Percentiles rank a stretch among this genome's conserved stretches.
These are phyloP conservation scores for Tolypocladium tropicale DNA, from an alignment of 2,329 filamentous ascomycete species.

Conservation along the genomic window DNA sequence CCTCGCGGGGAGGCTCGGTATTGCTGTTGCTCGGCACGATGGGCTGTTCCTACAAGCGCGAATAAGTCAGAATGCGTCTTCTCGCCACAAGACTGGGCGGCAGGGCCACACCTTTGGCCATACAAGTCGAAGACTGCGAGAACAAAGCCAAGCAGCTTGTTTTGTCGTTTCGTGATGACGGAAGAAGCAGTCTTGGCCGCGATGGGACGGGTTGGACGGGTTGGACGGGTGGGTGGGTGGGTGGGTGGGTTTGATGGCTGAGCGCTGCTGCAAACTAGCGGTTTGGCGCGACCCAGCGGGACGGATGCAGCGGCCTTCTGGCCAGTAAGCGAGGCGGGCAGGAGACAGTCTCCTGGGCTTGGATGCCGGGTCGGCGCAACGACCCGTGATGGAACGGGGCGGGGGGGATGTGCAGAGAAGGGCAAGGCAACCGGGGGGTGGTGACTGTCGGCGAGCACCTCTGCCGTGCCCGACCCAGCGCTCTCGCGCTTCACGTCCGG, in stretches of 20 bases:
- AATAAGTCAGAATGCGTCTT: background rate
- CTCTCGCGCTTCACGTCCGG: background rate
- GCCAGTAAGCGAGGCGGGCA: background rate
- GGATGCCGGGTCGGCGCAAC: background rate
- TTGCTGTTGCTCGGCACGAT: background rate
- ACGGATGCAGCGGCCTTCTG: slow-evolving; percentile 1
- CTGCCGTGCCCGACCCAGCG: background rate
- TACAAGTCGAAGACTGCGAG: background rate
- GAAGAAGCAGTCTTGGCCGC: background rate
- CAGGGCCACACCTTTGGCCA: background rate
- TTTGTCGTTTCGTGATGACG: background rate
- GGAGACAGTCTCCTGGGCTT: background rate
- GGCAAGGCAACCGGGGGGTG: too few relatives aligned
- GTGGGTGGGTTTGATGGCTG: background rate
- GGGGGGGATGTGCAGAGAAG: background rate
- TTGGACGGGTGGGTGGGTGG: background rate
- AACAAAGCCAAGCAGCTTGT: background rate
- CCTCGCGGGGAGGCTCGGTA: background rate
- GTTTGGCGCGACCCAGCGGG: slow-evolving; percentile 3
- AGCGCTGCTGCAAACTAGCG: background rate
- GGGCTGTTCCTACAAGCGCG: background rate
- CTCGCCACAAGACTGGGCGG: background rate
- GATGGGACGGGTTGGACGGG: background rate
- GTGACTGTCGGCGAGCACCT: background rate
- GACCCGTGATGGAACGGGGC: background rate